Evolutionary conservation across 2,329 filamentous ascomycete genomes (phyloP).

Genomic region (Ophiosphaerella herpotricha): DNA sequence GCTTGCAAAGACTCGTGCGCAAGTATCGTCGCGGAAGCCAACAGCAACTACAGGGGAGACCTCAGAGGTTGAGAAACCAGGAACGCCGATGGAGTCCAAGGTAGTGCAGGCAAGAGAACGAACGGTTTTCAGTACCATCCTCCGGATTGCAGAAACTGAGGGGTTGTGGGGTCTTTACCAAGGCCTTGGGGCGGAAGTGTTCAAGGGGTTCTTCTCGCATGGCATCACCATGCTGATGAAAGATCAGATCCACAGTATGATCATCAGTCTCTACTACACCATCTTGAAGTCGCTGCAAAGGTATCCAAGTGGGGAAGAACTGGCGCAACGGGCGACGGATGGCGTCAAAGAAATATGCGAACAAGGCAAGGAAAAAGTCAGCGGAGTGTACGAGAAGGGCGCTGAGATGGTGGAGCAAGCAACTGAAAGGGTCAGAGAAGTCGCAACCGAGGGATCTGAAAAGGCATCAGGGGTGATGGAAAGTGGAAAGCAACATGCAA

Average conservation of each 20-base stretch:
- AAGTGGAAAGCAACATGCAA: slow-evolving; percentile 30
- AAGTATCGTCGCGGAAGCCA: slow-evolving; percentile 59
- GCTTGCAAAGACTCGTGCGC: slow-evolving; percentile 79
- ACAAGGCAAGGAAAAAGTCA: slow-evolving; percentile 36
- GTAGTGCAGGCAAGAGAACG: slow-evolving; percentile 37
- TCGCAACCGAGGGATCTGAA: slow-evolving; percentile 27
- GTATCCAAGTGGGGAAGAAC: slow-evolving; percentile 48
- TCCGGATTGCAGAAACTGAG: slow-evolving; percentile 63
- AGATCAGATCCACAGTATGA: slow-evolving; percentile 71
- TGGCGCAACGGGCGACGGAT: slow-evolving; percentile 39
- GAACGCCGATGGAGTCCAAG: slow-evolving; percentile 21
- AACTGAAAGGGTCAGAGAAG: slow-evolving; percentile 31
- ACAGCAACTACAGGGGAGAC: slow-evolving; percentile 30
- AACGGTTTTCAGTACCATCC: slow-evolving; percentile 67
- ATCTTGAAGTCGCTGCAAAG: slow-evolving; percentile 56
- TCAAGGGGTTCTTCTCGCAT: slow-evolving; percentile 84
- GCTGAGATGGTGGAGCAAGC: slow-evolving; percentile 31
- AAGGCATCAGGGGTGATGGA: slow-evolving; percentile 33
- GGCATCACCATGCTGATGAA: slow-evolving; percentile 88
- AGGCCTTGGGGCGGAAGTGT: slow-evolving; percentile 74
- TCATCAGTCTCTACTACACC: slow-evolving; percentile 74
- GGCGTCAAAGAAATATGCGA: slow-evolving; percentile 37
- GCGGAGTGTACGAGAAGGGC: slow-evolving; percentile 26
- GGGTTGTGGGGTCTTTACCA: slow-evolving; percentile 73
- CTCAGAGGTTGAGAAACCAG: slow-evolving; percentile 33